Base-by-base conservation (phyloP, 805 yeast genomes). In the Wickerhamomyces pijperi region DNA sequence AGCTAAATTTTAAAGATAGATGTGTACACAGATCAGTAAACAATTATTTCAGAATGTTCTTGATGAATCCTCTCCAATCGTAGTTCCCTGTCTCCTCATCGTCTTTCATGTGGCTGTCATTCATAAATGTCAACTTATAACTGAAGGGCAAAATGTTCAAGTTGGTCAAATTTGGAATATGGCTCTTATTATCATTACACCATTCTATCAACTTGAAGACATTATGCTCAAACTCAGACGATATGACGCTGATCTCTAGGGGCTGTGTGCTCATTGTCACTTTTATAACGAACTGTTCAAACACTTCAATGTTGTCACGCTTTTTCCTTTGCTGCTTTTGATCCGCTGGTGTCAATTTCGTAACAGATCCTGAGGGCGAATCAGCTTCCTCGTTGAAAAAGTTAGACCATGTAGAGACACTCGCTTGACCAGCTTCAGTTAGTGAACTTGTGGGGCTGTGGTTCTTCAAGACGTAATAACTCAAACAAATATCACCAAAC, bases 101-200 rank as follows among this genome's bases (percentile, higher is more conserved):
- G 28, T 21, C 21, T n/a, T n/a, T n/a, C n/a, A n/a, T n/a, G n/a
- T n/a, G n/a, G n/a, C n/a, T n/a, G n/a, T n/a, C 34, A 3, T 64
- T 57, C 12, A 38, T 40, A 19, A 46, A 36, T 14, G 60, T 51
- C 3, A 75, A 61, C 35, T 59, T 58, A 46, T 67, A 74, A 0
- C 73, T 84, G 50, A 83, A 83, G 3, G 92, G 90, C 11, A 76
- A 60, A 21, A 70, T 60, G 3, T 79, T 86, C 14, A 76, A 61
- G 2, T 83, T 70, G 15, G 80, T 72, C 19, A 83, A 79, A 1
- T 84, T 82, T 3, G 94, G 94, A 2, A 84, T 76, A 47, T 80
- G 87, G 36, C 66, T 72, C 49, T 74, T 78, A 49, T 78, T 67
- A 6, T 53, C 49, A 48, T 80, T 82, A 14, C 67, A 74, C n/a